A percentile compares a stretch with the other conserved stretches of the same genome.
Evolutionary conservation across 2,329 filamentous ascomycete genomes (phyloP).

Genomic region (Dactylellina parvicollis): DNA sequence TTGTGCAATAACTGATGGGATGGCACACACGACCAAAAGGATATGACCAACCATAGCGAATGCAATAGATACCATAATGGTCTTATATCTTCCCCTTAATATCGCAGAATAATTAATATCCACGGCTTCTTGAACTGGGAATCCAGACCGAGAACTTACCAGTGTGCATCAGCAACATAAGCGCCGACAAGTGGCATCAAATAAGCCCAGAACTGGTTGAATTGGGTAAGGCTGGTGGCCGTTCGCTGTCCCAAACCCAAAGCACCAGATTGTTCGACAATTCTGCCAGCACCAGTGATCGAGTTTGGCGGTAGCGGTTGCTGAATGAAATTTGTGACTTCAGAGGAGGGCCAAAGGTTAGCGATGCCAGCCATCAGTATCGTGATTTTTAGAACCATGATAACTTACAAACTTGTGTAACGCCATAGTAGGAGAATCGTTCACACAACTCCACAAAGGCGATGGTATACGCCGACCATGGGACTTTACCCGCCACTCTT

Average conservation of each 20-base stretch:
- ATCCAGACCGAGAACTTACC: constrained; percentile 60
- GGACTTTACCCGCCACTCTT: constrained; percentile 68
- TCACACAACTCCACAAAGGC: constrained; percentile 68
- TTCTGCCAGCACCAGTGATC: constrained; percentile 65
- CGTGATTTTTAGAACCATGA: background rate
- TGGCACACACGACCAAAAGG: constrained; percentile 65
- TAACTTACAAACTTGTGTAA: constrained; percentile 71
- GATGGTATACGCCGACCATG: constrained; percentile 68
- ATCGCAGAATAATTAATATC: constrained; percentile 59
- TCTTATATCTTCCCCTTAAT: constrained; percentile 71
- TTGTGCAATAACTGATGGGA: constrained; percentile 62
- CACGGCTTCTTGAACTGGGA: constrained; percentile 66
- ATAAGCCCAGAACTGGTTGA: constrained; percentile 70
- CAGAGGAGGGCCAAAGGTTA: constrained; percentile 2
- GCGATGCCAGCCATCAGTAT: background rate
- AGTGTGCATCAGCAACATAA: constrained; percentile 36
- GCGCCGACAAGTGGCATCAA: constrained; percentile 64
- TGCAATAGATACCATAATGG: constrained; percentile 66
- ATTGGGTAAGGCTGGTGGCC: constrained; percentile 65
- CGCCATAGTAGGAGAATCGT: constrained; percentile 70
- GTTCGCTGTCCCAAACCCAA: constrained; percentile 70
- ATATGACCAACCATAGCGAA: constrained; percentile 67
- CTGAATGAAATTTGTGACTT: constrained; percentile 71
- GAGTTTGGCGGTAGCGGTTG: constrained; percentile 68
- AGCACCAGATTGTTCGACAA: constrained; percentile 65